Evolutionary conservation across 192 early-diverging fungal genomes (phyloP).

Genomic region (Coemansia sp.): DNA sequence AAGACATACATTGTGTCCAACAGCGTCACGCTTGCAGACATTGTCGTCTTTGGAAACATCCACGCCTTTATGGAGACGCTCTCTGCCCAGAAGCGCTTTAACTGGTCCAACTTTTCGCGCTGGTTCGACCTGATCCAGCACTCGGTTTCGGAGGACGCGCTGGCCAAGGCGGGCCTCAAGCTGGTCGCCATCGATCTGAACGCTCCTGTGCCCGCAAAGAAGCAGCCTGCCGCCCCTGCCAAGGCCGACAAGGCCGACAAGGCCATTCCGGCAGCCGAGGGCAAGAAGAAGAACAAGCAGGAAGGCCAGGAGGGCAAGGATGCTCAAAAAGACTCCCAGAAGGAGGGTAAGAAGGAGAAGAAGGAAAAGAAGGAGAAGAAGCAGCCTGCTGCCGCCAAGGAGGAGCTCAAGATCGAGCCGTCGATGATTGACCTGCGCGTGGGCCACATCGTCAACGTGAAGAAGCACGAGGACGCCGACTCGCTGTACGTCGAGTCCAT

Average conservation of each 20-base stretch:
- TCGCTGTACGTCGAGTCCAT: conserved; percentile 95
- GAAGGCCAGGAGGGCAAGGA: conserved; percentile 30
- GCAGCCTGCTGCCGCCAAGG: conserved; percentile 52
- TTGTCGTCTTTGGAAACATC: conserved; percentile 65
- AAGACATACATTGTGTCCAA: conserved; percentile 68
- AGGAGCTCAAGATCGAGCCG: conserved; percentile 54
- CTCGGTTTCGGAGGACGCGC: conserved; percentile 46
- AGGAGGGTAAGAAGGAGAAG: conserved; percentile 8
- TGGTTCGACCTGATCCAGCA: conserved; percentile 83
- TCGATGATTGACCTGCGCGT: conserved; percentile 93
- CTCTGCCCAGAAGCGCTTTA: conserved; percentile 58
- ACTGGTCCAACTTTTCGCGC: conserved; percentile 60
- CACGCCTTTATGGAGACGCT: conserved; percentile 57
- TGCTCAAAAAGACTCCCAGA: conserved; percentile 14
- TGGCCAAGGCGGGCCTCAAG: conserved; percentile 50
- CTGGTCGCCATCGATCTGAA: conserved; percentile 57
- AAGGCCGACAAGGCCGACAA: conserved; percentile 26
- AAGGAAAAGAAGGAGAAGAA: conserved; percentile 64
- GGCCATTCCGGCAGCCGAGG: conserved; percentile 2
- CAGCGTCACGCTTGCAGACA: conserved; percentile 61
- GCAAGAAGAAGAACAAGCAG: conserved; percentile 54
- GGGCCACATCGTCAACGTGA: conserved; percentile 76
- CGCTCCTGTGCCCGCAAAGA: conserved; percentile 51
- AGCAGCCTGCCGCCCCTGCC: conserved; percentile 42
- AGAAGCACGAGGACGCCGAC: conserved; percentile 95